Evolutionary conservation across 495 filamentous ascomycete genomes (phyloP), one percentile per base, ranked within the genome.

Genomic region (Podospora conica): DNA sequence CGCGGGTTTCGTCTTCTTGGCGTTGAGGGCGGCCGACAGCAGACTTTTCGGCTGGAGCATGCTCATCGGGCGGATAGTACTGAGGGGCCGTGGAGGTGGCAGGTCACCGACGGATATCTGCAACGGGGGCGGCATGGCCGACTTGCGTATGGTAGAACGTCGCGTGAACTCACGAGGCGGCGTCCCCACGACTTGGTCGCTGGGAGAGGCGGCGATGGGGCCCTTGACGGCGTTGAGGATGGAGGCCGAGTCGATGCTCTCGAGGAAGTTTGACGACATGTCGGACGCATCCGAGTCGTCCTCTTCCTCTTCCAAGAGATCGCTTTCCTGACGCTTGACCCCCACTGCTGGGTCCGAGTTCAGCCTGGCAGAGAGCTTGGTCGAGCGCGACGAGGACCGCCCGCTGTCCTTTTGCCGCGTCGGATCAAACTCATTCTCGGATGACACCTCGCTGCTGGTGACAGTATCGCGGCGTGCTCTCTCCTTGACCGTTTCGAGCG

Each of bases 401-500:
- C 77, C 74, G 1, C 75, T 79, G 64, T 82, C 80, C 83, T 87
- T 68, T 76, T 86, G 71, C 77, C 81, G 76, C 11, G 87, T 86
- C 1, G 87, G 79, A 53, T 92, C 91, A 53, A 92, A 81, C 66
- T 95, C 92, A 70, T 94, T 93, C 68, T 96, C 92, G 0, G 92
- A 96, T 1, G 92, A 96, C 67, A 97, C 84, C 61, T 97, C 93
- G 74, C 91, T 96, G 75, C 92, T 96, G 2, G 93, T 96, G 9
- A 91, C 88, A 0, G 93, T 97, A 74, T 96, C 93, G 66, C 92
- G 81, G 58, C 93, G 84, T 3, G 88, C 85, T 3, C 92, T 82
- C 74, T 89, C 87, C 75, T 91, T 91, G 12, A 90, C 83, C 10
- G 84, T 84, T 68, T 93, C 89, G 18, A 92, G 82, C 1, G 88